phyloP scores from a whole-genome alignment of 495 filamentous ascomycete species.

The Aspergillus sclerotiicarbonarius region DNA sequence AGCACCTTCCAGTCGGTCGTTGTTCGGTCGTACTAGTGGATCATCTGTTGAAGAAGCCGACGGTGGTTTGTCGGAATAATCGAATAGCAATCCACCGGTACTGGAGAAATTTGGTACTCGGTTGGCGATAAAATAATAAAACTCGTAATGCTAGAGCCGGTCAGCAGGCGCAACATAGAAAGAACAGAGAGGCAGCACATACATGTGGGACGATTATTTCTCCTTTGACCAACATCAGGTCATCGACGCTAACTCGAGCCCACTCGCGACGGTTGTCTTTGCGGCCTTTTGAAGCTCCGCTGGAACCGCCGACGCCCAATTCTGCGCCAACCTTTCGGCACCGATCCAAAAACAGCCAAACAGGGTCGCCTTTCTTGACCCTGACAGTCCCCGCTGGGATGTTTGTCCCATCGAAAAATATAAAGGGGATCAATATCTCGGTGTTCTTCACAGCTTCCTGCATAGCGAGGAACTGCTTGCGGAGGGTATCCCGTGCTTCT shows the following conservation, averaged over 20 bases:
- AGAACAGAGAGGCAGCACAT: slow-evolving; percentile 35
- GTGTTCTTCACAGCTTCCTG: slow-evolving; percentile 87
- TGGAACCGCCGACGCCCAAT: slow-evolving; percentile 63
- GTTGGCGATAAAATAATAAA: slow-evolving; percentile 96
- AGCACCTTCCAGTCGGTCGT: slow-evolving; percentile 66
- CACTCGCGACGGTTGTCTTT: slow-evolving; percentile 74
- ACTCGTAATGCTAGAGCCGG: slow-evolving; percentile 77
- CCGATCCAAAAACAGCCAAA: slow-evolving; percentile 90
- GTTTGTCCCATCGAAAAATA: slow-evolving; percentile 98
- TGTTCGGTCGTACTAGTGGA: slow-evolving; percentile 45
- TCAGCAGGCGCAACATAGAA: slow-evolving; percentile 18
- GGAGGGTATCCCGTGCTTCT: slow-evolving; percentile 73
- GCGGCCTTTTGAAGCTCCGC: slow-evolving; percentile 52
- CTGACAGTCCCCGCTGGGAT: slow-evolving; percentile 78
- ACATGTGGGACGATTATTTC: slow-evolving; percentile 95
- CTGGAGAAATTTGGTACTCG: slow-evolving; percentile 66
- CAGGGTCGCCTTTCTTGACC: slow-evolving; percentile 87
- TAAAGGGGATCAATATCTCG: slow-evolving; percentile 89
- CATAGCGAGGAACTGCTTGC: slow-evolving; percentile 78
- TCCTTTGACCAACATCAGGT: slow-evolving; percentile 89
- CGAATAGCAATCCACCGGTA: slow-evolving; percentile 60
- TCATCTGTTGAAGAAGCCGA: slow-evolving; percentile 34
- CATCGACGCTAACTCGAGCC: slow-evolving; percentile 93
- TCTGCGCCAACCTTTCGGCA: slow-evolving; percentile 87
- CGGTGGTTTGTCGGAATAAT: slow-evolving; percentile 65